Evolutionary conservation across 2,329 filamentous ascomycete species (phyloP).

Genomic region (Colletotrichum graminicola): DNA sequence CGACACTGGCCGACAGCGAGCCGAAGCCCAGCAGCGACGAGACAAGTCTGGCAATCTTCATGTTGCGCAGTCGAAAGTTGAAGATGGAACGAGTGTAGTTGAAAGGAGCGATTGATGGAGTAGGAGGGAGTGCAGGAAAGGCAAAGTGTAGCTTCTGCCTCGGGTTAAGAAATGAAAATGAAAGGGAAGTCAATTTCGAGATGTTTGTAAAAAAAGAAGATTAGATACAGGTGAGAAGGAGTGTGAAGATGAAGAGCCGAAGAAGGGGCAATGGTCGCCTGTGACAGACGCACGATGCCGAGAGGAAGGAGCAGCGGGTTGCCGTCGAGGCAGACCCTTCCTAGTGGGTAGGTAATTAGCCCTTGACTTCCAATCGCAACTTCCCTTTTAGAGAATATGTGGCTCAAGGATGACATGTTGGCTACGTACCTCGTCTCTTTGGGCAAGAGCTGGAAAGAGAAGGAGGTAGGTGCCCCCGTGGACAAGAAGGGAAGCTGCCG

Average conservation of each 20-base stretch:
- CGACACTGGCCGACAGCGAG: conserved; percentile 12
- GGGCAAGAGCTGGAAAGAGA: neutral
- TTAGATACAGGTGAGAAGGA: neutral
- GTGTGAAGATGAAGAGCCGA: neutral
- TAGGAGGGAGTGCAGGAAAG: conserved; percentile 10
- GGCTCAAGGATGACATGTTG: neutral
- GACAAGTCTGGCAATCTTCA: conserved; percentile 34
- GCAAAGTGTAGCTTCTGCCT: neutral
- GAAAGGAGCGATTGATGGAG: conserved; percentile 22
- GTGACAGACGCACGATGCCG: neutral
- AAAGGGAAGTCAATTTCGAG: neutral
- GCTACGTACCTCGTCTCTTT: neutral
- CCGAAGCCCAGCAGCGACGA: conserved; percentile 26
- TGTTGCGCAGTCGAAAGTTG: neutral
- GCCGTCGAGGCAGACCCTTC: neutral
- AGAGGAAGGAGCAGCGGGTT: conserved; percentile 12
- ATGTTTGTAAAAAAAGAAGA: neutral
- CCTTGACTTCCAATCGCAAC: neutral
- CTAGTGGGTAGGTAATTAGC: too few species aligned
- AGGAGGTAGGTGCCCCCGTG: neutral
- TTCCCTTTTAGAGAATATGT: neutral
- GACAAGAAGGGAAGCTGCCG: neutral
- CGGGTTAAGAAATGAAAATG: neutral
- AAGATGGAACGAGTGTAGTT: conserved; percentile 12
- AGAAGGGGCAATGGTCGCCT: neutral